Evolutionary conservation across 225 moss, liverwort and hornwort species (phyloP), one percentile per base, ranked within the genome.

Genomic region (Thuidium tamariscinum): DNA sequence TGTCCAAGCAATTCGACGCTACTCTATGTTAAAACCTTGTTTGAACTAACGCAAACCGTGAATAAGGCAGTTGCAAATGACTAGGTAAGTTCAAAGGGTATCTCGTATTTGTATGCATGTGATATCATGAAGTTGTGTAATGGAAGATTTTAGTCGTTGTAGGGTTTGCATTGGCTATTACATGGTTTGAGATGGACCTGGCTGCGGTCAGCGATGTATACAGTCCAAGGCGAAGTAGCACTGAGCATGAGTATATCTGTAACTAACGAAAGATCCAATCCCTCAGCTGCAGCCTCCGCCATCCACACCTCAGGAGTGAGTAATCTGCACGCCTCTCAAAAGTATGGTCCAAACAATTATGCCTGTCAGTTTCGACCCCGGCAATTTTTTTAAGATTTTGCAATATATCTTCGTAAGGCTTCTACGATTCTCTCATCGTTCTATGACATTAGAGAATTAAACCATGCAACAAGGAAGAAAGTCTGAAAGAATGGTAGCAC

Each of bases 221-320:
- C 82, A 67, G 95, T 95, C 95, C 95, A 95, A 20, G 95, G 93
- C 32, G 95, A 93, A 84, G 93, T 90, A 72, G 92, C 95, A 91
- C 95, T 93, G 85, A 95, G 95, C 91, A 95, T 83, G 82, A 95
- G 92, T 21, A 95, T 87, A 80, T 95, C 95, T 22, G 93, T 92
- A 57, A 95, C 92, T 85, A 95, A 83, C 36, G 92, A 95, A 57
- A 95, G 90, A 83, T 95, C 93, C 91, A 93, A 86, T 82, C 92
- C 91, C 86, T 92, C 95, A 44, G 89, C 82, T 64, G 92, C 89
- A 81, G 88, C 89, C 63, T 91, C 90, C 80, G 87, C 86, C 94
- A 90, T 87, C 91, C 91, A 89, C 73, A 92, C 27, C 83, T 90
- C 89, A 49, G 89, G 82, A 30, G 84, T 67, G 74, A 88, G 67